Base-by-base conservation (phyloP, 192 early-diverging fungal species). In the Phlyctochytrium planicorne region DNA sequence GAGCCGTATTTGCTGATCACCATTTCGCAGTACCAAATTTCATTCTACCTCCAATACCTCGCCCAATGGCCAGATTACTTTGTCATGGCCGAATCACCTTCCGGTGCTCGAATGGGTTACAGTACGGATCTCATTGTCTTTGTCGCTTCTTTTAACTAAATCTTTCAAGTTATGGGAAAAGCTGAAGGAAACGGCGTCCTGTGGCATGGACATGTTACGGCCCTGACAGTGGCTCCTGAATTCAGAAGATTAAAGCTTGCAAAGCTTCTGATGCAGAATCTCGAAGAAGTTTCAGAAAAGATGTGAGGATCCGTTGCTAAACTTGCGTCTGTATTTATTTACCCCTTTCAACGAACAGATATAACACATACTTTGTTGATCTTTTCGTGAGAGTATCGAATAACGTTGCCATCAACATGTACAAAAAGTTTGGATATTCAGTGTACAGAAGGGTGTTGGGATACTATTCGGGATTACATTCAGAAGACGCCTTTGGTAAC, bases 201-300 rank as follows among this genome's bases (percentile, higher is more conserved):
- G 30, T 97, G 95, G 95, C 97, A 99, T 72, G 97, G 97, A 3
- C 97, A 99, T 70, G 97, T 99, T 31, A 97, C 97, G 1, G 97
- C 97, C 6, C 83, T 99, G 34, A 97, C 97, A 2, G 97, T 99
- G 0, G 92, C 92, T 0, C 94, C 97, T 20, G 94, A 97, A 71
- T 97, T 90, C 71, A 90, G 97, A 35, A 86, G 95, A 14, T 75
- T 97, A 67, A 94, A 95, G 2, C 85, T 99, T 0, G 97, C 93
- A 2, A 82, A 90, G 50, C 83, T 87, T 12, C 86, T 99, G 73
- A 97, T 99, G 95, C 74, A 82, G 20, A 77, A 92, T 2, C 75
- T 99, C 34, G 97, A 99, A 71, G 82, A 87, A 3, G 94, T 96
- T 0, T 94, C 93, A 3, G 94, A 97, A 59, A 88, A 94, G 53